Evolutionary conservation across 306 rosid species (phyloP).

Genomic region (Parietaria judaica): DNA sequence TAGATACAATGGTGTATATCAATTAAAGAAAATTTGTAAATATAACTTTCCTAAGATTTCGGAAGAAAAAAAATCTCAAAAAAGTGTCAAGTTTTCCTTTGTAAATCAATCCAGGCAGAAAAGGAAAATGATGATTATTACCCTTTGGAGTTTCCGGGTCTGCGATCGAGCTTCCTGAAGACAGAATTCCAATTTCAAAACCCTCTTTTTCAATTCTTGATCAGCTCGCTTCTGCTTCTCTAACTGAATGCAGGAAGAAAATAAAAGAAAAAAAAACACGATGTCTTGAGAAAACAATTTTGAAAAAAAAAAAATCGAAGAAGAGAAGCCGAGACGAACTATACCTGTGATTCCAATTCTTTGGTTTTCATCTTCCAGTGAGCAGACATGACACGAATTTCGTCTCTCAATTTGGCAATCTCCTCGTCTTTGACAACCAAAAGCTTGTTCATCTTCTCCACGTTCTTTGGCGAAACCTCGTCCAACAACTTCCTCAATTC

Average conservation of each 20-base stretch:
- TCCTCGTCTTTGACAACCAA: conserved; percentile 72
- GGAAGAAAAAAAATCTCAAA: no score
- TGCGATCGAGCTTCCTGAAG: conserved; percentile 91
- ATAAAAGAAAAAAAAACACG: conserved; percentile 4
- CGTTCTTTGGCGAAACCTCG: conserved; percentile 76
- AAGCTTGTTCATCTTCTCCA: conserved; percentile 65
- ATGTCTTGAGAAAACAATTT: conserved; percentile 10
- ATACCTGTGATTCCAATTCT: conserved; percentile 93
- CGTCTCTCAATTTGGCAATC: conserved; percentile 63
- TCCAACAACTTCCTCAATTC: conserved; percentile 70
- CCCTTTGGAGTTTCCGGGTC: conserved; percentile 93
- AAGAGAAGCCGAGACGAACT: conserved; percentile 11
- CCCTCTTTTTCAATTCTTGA: conserved; percentile 91
- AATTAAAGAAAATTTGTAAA: not conserved
- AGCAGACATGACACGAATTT: conserved; percentile 67
- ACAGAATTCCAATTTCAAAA: conserved; percentile 86
- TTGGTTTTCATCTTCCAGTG: conserved; percentile 90
- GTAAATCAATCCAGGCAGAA: not conserved
- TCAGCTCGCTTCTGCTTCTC: conserved; percentile 91
- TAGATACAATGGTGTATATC: no score
- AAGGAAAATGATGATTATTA: conserved; percentile 17
- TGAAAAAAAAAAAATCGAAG: conserved; percentile 2
- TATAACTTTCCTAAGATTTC: not conserved
- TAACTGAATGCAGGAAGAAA: conserved; percentile 43
- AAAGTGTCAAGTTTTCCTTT: no score